Percentiles rank a stretch among this genome's conserved stretches.
Evolutionary conservation across 768 basidiomycete species (phyloP).

Genomic region (Tylopilus rubrobrunneus): DNA sequence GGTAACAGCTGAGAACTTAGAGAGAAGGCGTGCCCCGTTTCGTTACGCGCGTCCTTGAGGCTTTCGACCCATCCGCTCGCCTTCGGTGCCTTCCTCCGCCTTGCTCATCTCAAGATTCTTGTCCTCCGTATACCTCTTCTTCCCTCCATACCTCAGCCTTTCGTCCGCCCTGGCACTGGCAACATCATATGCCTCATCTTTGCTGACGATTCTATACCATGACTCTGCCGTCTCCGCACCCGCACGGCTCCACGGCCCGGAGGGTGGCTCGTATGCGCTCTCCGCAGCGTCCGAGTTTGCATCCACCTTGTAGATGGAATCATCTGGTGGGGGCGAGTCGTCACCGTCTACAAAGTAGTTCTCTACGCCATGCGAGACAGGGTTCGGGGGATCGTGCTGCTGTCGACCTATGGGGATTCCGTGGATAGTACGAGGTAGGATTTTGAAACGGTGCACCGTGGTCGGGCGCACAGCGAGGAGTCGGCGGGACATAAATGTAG

Average conservation of each 20-base stretch:
- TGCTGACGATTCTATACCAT: slow-evolving; percentile 23
- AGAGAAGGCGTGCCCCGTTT: neutral
- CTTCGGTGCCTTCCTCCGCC: slow-evolving; percentile 35
- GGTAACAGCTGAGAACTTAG: too few species aligned
- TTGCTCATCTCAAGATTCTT: slow-evolving; percentile 35
- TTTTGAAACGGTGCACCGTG: neutral
- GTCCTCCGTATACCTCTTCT: slow-evolving; percentile 8
- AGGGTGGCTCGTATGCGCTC: slow-evolving; percentile 47
- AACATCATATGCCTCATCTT: slow-evolving; percentile 24
- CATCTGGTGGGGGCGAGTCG: slow-evolving; percentile 37
- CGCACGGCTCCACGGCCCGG: slow-evolving; percentile 42
- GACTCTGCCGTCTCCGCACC: slow-evolving; percentile 35
- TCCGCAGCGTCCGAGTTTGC: slow-evolving; percentile 40
- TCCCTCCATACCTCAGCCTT: slow-evolving; percentile 25
- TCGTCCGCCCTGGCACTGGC: neutral
- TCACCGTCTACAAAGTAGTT: slow-evolving; percentile 49
- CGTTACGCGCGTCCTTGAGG: slow-evolving; percentile 24
- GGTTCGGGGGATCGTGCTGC: neutral
- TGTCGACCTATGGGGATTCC: neutral
- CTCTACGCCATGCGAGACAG: slow-evolving; percentile 34
- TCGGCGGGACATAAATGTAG: slow-evolving; percentile 1
- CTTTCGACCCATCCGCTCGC: slow-evolving; percentile 35
- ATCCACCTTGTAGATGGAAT: slow-evolving; percentile 46
- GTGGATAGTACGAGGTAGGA: slow-evolving; percentile 7
- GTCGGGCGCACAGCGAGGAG: neutral